A percentile compares a stretch with the other conserved stretches of the same genome.
phyloP scores from a whole-genome alignment of 805 yeast species.

The Spathaspora passalidarum region DNA sequence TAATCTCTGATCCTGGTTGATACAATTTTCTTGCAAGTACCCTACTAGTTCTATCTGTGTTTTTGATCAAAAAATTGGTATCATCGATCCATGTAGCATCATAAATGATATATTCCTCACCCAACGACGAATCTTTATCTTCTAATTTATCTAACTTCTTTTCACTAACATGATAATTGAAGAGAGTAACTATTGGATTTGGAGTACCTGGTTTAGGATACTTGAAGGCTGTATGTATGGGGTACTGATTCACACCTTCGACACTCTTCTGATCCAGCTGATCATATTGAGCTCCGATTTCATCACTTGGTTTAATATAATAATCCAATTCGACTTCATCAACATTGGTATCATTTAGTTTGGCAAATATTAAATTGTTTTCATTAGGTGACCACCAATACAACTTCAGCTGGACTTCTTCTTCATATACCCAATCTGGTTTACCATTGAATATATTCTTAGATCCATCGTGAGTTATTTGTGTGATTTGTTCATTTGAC shows the following conservation, averaged over 20 bases:
- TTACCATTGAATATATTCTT: constrained; percentile 57
- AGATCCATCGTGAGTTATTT: constrained; percentile 53
- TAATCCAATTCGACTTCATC: constrained; percentile 48
- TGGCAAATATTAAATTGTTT: constrained; percentile 49
- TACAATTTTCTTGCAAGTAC: constrained; percentile 47
- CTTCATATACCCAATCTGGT: constrained; percentile 85
- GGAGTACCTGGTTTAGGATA: constrained; percentile 74
- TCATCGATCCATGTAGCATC: constrained; percentile 59
- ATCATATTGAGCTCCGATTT: constrained; percentile 11
- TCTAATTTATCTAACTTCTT: constrained; percentile 2
- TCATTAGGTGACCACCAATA: constrained; percentile 79
- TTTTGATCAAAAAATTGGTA: constrained; percentile 51
- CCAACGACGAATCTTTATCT: constrained; percentile 18
- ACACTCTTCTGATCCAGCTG: constrained; percentile 8
- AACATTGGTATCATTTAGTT: constrained; percentile 59
- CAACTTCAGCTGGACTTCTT: constrained; percentile 61
- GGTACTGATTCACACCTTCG: constrained; percentile 40
- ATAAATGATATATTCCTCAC: constrained; percentile 54
- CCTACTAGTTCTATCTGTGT: constrained; percentile 62
- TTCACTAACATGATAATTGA: constrained; percentile 30
- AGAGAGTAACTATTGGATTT: constrained; percentile 53
- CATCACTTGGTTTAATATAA: constrained; percentile 36
- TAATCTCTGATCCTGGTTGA: constrained; percentile 28
- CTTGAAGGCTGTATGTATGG: constrained; percentile 43
- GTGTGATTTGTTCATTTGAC: constrained; percentile 15